A percentile compares a stretch with the other conserved stretches of the same genome.
Conservation (phyloP, 768 basidiomycete genomes). For the Hericium rajendrae region DNA sequence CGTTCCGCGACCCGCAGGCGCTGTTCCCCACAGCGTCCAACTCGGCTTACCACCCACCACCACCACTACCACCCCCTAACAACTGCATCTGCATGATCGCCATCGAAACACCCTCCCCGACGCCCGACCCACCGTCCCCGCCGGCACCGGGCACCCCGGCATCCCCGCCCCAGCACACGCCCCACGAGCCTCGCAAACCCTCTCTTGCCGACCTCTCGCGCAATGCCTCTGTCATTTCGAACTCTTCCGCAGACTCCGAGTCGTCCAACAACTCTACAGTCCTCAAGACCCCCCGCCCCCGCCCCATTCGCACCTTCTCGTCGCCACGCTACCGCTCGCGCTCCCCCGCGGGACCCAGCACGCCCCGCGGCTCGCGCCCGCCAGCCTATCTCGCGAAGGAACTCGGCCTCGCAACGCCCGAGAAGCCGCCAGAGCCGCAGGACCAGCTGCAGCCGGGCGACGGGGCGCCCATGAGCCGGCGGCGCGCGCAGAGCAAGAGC, state of each 20-base stretch:
- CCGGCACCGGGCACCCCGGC: conserved; percentile 17
- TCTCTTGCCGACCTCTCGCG: conserved; percentile 59
- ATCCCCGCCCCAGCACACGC: conserved; percentile 9
- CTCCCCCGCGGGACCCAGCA: conserved; percentile 37
- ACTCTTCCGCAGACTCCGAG: conserved; percentile 47
- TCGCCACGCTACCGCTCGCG: conserved; percentile 48
- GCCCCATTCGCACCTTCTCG: conserved; percentile 53
- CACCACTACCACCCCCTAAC: background rate
- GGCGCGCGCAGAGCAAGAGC: conserved; percentile 25
- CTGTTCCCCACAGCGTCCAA: background rate
- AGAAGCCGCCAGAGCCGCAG: conserved; percentile 13
- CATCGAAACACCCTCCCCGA: background rate
- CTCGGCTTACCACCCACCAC: background rate
- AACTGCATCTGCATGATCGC: background rate
- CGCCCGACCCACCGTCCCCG: background rate
- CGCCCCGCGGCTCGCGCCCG: conserved; percentile 28
- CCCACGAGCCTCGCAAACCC: conserved; percentile 13
- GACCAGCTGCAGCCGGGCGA: background rate
- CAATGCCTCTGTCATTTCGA: conserved; percentile 69
- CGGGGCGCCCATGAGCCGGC: conserved; percentile 18
- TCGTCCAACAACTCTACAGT: conserved; percentile 31
- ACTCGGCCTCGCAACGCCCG: conserved; percentile 29
- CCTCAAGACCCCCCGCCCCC: conserved; percentile 28
- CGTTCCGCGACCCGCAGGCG: background rate
- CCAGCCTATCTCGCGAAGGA: conserved; percentile 54